Evolutionary conservation across 2,329 filamentous ascomycete genomes (phyloP).

Genomic region (Boeremia lycopersici): DNA sequence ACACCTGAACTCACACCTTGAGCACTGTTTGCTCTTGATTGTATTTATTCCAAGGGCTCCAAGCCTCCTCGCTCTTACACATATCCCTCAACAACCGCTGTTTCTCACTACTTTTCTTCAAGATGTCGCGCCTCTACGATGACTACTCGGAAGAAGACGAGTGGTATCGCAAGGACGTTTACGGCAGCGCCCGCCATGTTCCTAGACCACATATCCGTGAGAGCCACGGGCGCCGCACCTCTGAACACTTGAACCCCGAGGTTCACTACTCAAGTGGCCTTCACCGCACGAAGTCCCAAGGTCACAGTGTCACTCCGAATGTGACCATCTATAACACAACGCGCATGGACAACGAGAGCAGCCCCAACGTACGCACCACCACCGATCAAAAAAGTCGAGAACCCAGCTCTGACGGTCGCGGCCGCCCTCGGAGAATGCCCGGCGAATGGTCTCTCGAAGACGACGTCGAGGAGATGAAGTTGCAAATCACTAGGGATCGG

Average conservation of each 20-base stretch:
- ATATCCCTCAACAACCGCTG: neutral
- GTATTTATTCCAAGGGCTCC: neutral
- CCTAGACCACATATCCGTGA: constrained; percentile 22
- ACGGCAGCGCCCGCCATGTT: constrained; percentile 43
- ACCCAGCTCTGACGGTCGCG: constrained; percentile 38
- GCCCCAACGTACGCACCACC: constrained; percentile 35
- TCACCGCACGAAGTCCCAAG: constrained; percentile 53
- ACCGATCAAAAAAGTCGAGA: constrained; percentile 38
- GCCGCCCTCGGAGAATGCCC: constrained; percentile 37
- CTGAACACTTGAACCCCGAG: constrained; percentile 40
- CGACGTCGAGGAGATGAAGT: constrained; percentile 40
- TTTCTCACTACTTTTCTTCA: neutral
- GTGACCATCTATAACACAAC: constrained; percentile 56
- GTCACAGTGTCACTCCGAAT: constrained; percentile 51
- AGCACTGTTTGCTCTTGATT: constrained; percentile 16
- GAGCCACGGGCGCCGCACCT: constrained; percentile 31
- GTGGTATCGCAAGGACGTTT: constrained; percentile 33
- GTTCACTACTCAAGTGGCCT: constrained; percentile 40
- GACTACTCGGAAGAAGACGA: constrained; percentile 33
- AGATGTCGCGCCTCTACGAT: constrained; percentile 40
- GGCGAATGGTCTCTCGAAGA: constrained; percentile 46
- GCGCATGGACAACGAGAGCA: constrained; percentile 46
- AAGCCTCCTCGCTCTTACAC: neutral
- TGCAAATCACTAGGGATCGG: constrained; percentile 32
- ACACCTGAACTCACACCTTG: constrained; percentile 22